Percentiles rank a stretch among this genome's conserved stretches.
These are phyloP conservation scores for Sequoiadendron giganteum DNA, from an alignment of 75 land plant species.

Conservation along the genomic window DNA sequence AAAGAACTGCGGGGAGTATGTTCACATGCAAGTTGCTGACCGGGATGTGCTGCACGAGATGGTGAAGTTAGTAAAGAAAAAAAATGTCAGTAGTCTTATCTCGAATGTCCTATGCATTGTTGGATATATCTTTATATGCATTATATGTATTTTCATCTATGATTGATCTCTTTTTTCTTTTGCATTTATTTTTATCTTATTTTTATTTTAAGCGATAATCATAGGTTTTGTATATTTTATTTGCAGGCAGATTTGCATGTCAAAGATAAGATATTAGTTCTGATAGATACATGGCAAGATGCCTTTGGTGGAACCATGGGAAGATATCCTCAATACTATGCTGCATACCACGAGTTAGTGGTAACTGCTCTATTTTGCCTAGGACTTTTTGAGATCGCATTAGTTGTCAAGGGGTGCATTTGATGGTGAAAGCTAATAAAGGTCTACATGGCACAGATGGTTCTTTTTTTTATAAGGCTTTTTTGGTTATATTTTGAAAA, in stretches of 20 bases:
- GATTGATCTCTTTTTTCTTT: background rate
- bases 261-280: slow-evolving; percentile 77
- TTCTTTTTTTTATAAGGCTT: background rate
- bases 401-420: background rate
- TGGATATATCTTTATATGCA: background rate
- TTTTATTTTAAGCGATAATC: background rate
- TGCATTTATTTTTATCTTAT: background rate
- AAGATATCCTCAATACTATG: slow-evolving; percentile 93
- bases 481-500: background rate
- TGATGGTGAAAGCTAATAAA: background rate
- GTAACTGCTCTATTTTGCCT: slow-evolving; percentile 28
- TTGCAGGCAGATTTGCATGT: slow-evolving; percentile 84
- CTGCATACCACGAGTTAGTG: slow-evolving; percentile 84
- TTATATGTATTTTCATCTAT: background rate
- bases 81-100: slow-evolving; percentile 32
- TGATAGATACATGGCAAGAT: slow-evolving; percentile 97
- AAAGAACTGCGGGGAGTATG: slow-evolving; percentile 92
- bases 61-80: slow-evolving; percentile 90
- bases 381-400: background rate
- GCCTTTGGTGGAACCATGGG: slow-evolving; percentile 96
- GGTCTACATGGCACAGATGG: background rate
- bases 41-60: slow-evolving; percentile 81
- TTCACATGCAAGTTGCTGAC: slow-evolving; percentile 93
- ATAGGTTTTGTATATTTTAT: background rate
- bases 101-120: background rate